These are phyloP conservation scores for Plasmopara muralis DNA, from an alignment of 352 stramenopile genomes.

Conservation along the genomic window DNA sequence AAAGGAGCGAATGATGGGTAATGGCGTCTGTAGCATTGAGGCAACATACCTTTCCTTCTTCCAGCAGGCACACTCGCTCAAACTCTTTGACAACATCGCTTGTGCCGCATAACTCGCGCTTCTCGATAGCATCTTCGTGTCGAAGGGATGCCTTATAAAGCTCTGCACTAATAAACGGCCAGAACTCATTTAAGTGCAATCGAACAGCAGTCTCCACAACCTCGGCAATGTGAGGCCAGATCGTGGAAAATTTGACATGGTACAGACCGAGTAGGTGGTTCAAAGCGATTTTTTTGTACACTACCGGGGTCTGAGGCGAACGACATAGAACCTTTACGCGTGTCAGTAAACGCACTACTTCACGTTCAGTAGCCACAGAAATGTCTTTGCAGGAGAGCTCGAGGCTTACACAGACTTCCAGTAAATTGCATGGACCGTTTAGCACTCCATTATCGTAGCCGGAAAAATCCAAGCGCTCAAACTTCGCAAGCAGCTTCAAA, in stretches of 20 bases:
- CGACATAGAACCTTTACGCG: constrained; percentile 72
- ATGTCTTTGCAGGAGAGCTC: constrained; percentile 49
- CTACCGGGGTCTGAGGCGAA: constrained; percentile 55
- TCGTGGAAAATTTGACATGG: constrained; percentile 84
- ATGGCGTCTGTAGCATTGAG: constrained; percentile 51
- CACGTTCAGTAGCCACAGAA: constrained; percentile 72
- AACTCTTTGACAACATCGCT: constrained; percentile 36
- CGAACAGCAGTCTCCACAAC: constrained; percentile 51
- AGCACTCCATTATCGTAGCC: constrained; percentile 41
- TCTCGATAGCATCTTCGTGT: constrained; percentile 27
- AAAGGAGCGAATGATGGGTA: constrained; percentile 77
- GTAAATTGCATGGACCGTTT: constrained; percentile 55
- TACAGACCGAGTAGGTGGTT: constrained; percentile 77
- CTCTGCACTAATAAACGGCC: constrained; percentile 50
- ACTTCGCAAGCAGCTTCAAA: constrained; percentile 54
- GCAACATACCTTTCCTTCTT: constrained; percentile 37
- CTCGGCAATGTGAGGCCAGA: constrained; percentile 77
- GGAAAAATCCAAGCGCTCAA: constrained; percentile 44
- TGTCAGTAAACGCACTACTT: constrained; percentile 73
- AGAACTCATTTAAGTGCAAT: constrained; percentile 57
- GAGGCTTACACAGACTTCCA: constrained; percentile 57
- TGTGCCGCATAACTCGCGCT: constrained; percentile 3
- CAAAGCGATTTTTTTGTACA: constrained; percentile 76
- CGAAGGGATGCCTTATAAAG: constrained; percentile 39
- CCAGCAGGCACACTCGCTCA: constrained; percentile 41